phyloP scores from a whole-genome alignment of 257 asterid genomes.

The Solanum neorickii region DNA sequence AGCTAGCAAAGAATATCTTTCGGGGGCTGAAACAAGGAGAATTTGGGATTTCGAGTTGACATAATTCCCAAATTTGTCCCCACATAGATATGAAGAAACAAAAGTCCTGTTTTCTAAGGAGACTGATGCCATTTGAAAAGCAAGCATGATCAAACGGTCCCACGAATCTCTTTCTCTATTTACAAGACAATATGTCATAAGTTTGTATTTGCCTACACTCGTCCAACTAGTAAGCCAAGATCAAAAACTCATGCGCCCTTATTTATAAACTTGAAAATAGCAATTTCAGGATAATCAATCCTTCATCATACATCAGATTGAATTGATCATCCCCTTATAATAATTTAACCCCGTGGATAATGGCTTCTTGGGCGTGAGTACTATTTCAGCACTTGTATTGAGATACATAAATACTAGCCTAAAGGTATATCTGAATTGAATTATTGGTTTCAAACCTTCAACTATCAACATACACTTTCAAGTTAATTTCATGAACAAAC shows the following conservation, averaged over 20 bases:
- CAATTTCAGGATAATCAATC: neutral
- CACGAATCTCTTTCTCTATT: neutral
- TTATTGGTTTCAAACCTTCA: neutral
- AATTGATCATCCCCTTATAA: neutral
- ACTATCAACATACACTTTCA: neutral
- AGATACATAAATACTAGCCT: neutral
- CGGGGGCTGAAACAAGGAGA: neutral
- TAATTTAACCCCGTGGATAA: neutral
- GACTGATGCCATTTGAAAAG: neutral
- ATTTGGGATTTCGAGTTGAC: neutral
- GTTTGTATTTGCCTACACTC: neutral
- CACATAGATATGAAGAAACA: neutral
- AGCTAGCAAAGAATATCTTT: neutral
- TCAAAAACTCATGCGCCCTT: neutral
- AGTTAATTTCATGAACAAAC: neutral
- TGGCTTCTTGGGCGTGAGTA: neutral
- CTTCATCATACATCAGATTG: neutral
- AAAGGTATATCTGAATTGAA: neutral
- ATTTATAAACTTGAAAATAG: neutral
- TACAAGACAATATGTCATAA: neutral
- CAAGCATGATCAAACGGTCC: neutral
- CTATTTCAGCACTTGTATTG: neutral
- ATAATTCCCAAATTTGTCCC: neutral
- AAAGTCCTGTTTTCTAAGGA: neutral
- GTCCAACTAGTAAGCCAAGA: neutral